Percentiles rank a stretch among this genome's conserved stretches.
phyloP scores from a whole-genome alignment of 2,329 filamentous ascomycete genomes.

The Cryoendolithus antarcticus region DNA sequence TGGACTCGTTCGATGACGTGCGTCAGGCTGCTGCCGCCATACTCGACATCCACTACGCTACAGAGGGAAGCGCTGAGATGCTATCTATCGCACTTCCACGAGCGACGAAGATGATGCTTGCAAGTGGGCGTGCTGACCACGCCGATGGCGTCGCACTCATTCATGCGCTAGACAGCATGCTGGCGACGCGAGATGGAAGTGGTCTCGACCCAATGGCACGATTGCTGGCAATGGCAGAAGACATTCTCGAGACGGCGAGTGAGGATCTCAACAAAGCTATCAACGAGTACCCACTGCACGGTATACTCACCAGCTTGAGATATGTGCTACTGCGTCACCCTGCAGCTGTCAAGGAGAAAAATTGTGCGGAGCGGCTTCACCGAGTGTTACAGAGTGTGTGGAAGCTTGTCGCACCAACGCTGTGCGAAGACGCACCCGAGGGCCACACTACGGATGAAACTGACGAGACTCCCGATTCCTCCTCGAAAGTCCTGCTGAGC shows the following conservation, averaged over 20 bases:
- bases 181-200: constrained; percentile 18
- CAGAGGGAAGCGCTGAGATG: neutral
- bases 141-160: constrained; percentile 79
- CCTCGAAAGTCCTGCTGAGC: constrained; percentile 80
- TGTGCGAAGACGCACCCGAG: constrained; percentile 92
- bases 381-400: constrained; percentile 52
- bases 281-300: constrained; percentile 33
- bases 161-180: constrained; percentile 53
- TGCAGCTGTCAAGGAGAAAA: neutral
- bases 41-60: constrained; percentile 12
- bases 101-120: constrained; percentile 45
- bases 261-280: constrained; percentile 52
- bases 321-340: constrained; percentile 12
- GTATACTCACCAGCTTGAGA: constrained; percentile 21
- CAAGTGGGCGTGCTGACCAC: constrained; percentile 76
- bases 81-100: constrained; percentile 8
- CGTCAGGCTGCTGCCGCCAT: constrained; percentile 40
- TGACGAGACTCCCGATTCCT: constrained; percentile 57
- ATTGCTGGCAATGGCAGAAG: constrained; percentile 41
- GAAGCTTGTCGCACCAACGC: constrained; percentile 58
- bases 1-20: constrained; percentile 91
- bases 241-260: constrained; percentile 51
- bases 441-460: constrained; percentile 68
- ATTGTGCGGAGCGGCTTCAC: neutral
- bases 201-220: constrained; percentile 33